Conservation (phyloP, 306 rosid genomes). For the Dryas octopetala region DNA sequence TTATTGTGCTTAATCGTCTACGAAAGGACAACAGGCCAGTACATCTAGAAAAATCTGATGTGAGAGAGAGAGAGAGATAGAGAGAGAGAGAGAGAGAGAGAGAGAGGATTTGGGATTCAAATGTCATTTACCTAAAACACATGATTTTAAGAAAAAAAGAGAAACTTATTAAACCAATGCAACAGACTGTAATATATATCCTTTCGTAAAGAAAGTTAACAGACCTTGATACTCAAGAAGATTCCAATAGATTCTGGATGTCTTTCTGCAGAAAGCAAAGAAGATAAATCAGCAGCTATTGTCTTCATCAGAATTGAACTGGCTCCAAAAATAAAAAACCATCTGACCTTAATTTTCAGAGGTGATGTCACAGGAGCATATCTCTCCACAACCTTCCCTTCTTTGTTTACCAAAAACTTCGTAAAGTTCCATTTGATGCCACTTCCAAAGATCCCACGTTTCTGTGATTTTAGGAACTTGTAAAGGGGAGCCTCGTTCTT, state of each 20-base stretch:
- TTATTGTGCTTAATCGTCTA: too few species aligned
- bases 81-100: too few species aligned
- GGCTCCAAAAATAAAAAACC: neutral
- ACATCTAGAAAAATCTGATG: too few species aligned
- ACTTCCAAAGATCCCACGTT: constrained; percentile 79
- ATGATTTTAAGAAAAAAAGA: neutral
- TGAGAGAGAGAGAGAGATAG: too few species aligned
- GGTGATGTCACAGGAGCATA: constrained; percentile 90
- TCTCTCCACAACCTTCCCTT: constrained; percentile 82
- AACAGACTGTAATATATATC: neutral
- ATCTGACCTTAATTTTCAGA: constrained; percentile 73
- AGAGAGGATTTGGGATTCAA: neutral
- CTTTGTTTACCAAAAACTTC: constrained; percentile 77
- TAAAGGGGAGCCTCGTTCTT: constrained; percentile 68
- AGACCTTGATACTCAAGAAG: constrained; percentile 51
- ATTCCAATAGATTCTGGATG: constrained; percentile 55
- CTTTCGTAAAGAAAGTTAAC: neutral
- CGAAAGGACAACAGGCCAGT: too few species aligned
- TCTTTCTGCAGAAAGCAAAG: constrained; percentile 69
- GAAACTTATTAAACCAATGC: neutral
- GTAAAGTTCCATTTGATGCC: constrained; percentile 96
- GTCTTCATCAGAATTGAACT: neutral
- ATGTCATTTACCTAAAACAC: neutral
- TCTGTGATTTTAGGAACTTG: constrained; percentile 64
- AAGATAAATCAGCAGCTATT: neutral